These are phyloP conservation scores for Aspergillus sclerotialis DNA, from an alignment of 2,329 filamentous ascomycete genomes.

Conservation along the genomic window DNA sequence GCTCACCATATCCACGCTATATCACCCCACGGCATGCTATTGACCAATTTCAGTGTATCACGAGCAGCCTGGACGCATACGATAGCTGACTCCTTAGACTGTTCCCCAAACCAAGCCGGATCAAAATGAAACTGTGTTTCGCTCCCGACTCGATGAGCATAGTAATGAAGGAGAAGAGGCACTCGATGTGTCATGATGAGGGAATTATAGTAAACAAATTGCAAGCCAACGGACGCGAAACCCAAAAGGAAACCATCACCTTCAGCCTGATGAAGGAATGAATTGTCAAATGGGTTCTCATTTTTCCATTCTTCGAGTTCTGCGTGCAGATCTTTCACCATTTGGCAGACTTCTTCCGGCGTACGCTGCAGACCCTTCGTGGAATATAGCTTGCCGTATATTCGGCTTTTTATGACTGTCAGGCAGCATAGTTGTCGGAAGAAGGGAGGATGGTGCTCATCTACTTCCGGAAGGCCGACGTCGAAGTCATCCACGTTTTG, in stretches of 20 bases:
- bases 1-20: slow-evolving; percentile 86
- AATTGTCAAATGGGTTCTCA: slow-evolving; percentile 76
- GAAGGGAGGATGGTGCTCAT: slow-evolving; percentile 81
- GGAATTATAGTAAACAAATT: slow-evolving; percentile 94
- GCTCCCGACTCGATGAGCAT: slow-evolving; percentile 76
- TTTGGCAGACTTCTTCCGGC: slow-evolving; percentile 79
- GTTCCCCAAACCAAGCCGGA: slow-evolving; percentile 65
- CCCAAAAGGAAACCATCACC: slow-evolving; percentile 81
- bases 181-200: slow-evolving; percentile 93
- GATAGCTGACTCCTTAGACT: slow-evolving; percentile 80
- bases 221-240: slow-evolving; percentile 80
- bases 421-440: slow-evolving; percentile 92
- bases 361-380: slow-evolving; percentile 81
- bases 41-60: slow-evolving; percentile 82
- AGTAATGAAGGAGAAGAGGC: slow-evolving; percentile 89
- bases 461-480: slow-evolving; percentile 80
- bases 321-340: slow-evolving; percentile 80
- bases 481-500: slow-evolving; percentile 79
- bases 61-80: slow-evolving; percentile 84
- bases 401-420: slow-evolving; percentile 78
- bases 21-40: slow-evolving; percentile 90
- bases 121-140: slow-evolving; percentile 22
- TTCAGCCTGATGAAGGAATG: slow-evolving; percentile 81
- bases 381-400: slow-evolving; percentile 83
- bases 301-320: slow-evolving; percentile 90